These are phyloP conservation scores for Linnemannia elongata DNA, from an alignment of 192 early-diverging fungal species.

Conservation along the genomic window DNA sequence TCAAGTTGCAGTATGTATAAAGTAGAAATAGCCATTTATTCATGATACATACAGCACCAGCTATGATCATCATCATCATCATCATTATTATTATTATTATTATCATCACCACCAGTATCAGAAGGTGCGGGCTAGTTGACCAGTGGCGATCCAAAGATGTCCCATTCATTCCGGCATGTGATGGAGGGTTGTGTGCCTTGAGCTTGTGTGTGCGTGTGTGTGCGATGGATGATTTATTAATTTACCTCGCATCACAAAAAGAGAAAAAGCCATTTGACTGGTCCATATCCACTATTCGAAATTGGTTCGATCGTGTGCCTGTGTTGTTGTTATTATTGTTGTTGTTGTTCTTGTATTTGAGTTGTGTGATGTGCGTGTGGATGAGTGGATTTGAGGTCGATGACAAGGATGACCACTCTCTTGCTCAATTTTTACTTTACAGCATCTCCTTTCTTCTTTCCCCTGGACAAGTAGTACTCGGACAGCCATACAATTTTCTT, in stretches of 20 bases:
- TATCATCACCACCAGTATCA: too few species aligned
- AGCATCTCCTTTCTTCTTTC: neutral
- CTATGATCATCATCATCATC: too few species aligned
- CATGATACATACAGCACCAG: too few species aligned
- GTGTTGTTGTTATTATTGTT: too few species aligned
- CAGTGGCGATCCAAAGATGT: constrained; percentile 2
- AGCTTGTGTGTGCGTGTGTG: too few species aligned
- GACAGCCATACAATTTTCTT: neutral
- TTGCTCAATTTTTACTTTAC: neutral
- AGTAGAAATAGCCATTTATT: too few species aligned
- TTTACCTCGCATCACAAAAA: neutral
- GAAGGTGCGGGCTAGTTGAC: neutral
- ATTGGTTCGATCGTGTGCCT: constrained; percentile 4
- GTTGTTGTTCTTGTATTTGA: too few species aligned
- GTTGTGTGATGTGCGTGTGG: neutral
- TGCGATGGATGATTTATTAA: neutral
- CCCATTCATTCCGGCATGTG: neutral
- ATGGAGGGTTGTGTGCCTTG: neutral
- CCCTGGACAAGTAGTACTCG: neutral
- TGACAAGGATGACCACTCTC: constrained; percentile 4
- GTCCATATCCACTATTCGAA: neutral
- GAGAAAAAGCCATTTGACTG: constrained; percentile 1
- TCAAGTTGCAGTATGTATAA: too few species aligned
- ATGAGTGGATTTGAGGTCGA: neutral
- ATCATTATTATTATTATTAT: too few species aligned